Evolutionary conservation across 73 alveolate species (phyloP).

Genomic region (Paramecium sonneborni): DNA sequence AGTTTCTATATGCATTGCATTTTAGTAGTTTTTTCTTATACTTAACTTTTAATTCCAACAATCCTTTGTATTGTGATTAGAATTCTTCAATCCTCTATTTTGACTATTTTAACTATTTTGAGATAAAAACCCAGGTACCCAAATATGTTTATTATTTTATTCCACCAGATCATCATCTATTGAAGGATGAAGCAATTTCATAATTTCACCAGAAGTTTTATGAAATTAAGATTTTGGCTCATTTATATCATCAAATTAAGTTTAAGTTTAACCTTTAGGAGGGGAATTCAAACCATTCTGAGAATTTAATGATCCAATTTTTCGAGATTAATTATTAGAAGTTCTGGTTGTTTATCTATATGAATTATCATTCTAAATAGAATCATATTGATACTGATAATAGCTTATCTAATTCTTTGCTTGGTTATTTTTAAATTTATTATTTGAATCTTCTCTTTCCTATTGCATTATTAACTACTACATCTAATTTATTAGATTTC

Average conservation of each 20-base stretch:
- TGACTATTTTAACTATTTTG: too few relatives aligned
- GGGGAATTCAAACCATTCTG: not conserved
- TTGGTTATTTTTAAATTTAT: not conserved
- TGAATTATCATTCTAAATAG: conserved; percentile 43
- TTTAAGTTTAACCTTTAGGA: not conserved
- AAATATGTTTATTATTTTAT: not conserved
- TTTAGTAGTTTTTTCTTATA: not conserved
- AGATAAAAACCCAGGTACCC: conserved; percentile 41
- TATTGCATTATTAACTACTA: conserved; percentile 54
- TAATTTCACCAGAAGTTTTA: conserved; percentile 24
- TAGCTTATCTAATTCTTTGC: not conserved
- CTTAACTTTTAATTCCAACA: not conserved
- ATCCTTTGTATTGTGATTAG: not conserved
- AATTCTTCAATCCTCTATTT: not conserved
- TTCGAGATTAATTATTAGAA: conserved; percentile 5
- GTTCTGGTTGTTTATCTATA: not conserved
- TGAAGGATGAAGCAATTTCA: conserved; percentile 25
- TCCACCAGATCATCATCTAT: not conserved
- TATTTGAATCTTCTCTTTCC: conserved; percentile 38
- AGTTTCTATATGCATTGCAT: not conserved
- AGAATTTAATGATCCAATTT: conserved; percentile 26
- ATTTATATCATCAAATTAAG: not conserved
- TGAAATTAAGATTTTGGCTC: not conserved
- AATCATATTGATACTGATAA: not conserved
- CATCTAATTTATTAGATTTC: conserved; percentile 46